phyloP scores from a whole-genome alignment of 2,329 filamentous ascomycete species.

The Tolypocladium sp. region DNA sequence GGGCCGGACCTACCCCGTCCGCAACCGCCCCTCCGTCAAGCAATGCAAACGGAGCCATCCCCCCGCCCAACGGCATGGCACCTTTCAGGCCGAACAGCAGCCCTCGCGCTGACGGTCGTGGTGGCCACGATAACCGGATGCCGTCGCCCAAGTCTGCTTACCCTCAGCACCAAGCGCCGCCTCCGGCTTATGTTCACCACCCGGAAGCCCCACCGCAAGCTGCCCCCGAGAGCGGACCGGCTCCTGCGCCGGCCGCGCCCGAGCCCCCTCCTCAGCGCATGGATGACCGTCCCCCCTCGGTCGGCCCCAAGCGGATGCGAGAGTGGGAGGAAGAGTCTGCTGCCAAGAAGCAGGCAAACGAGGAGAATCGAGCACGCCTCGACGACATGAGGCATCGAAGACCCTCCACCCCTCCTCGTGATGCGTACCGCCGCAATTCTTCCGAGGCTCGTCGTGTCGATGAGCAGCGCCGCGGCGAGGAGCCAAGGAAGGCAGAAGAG shows the following conservation, averaged over 20 bases:
- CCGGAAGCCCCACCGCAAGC: constrained; percentile 51
- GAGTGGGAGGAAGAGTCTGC: constrained; percentile 86
- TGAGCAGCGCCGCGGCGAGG: constrained; percentile 51
- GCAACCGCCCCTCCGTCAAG: constrained; percentile 26
- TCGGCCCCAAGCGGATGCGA: constrained; percentile 71
- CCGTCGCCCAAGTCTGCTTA: constrained; percentile 88
- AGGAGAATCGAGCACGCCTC: constrained; percentile 77
- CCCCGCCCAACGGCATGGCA: constrained; percentile 47
- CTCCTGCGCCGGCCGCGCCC: constrained; percentile 41
- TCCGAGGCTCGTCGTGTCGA: constrained; percentile 61
- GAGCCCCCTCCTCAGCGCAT: constrained; percentile 56
- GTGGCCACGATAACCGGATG: constrained; percentile 70
- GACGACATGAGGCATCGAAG: constrained; percentile 78
- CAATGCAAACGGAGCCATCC: constrained; percentile 24
- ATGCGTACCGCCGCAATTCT: constrained; percentile 67
- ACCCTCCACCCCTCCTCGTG: constrained; percentile 62
- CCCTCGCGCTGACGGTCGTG: constrained; percentile 71
- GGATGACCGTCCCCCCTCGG: constrained; percentile 68
- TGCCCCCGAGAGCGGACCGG: constrained; percentile 47
- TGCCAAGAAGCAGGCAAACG: constrained; percentile 78
- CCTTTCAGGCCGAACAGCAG: constrained; percentile 66
- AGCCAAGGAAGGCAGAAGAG: constrained; percentile 44
- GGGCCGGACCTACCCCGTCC: constrained; percentile 43
- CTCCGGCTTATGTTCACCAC: constrained; percentile 57
- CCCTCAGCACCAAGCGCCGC: constrained; percentile 58